Evolutionary conservation across 2,329 filamentous ascomycete species (phyloP).

Genomic region (Geosmithia flava): DNA sequence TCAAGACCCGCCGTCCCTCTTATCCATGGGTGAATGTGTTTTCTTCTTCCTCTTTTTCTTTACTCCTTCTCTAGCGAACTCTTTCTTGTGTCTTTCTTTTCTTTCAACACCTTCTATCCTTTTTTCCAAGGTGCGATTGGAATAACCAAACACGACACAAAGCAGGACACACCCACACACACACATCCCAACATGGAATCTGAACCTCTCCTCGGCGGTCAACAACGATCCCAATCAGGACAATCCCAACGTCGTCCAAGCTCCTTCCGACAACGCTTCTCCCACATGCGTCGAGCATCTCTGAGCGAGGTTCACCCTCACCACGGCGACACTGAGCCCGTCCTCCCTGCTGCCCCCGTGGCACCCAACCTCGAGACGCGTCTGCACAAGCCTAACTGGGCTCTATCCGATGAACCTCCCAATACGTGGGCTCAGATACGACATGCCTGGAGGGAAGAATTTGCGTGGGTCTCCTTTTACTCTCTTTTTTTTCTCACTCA

Average conservation of each 20-base stretch:
- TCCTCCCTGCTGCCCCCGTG: slow-evolving; percentile 1
- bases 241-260: background rate
- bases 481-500: too few species aligned
- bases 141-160: too few species aligned
- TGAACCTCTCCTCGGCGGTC: background rate
- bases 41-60: too few species aligned
- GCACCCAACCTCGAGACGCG: background rate
- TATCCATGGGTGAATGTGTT: too few species aligned
- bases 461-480: background rate
- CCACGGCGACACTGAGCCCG: background rate
- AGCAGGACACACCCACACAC: too few species aligned
- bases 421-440: slow-evolving; percentile 1
- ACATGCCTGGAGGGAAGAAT: slow-evolving; percentile 1
- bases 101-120: too few species aligned
- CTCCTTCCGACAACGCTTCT: background rate
- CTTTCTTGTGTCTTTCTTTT: too few species aligned
- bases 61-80: too few species aligned
- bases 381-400: slow-evolving; percentile 1
- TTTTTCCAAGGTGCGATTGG: too few species aligned
- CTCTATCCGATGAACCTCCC: background rate
- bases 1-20: too few species aligned
- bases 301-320: background rate
- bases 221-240: background rate
- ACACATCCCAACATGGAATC: too few species aligned
- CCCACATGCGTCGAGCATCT: background rate